Evolutionary conservation across 1,284 basidiomycete species (phyloP).

Genomic region (Leucoagaricus sp.): DNA sequence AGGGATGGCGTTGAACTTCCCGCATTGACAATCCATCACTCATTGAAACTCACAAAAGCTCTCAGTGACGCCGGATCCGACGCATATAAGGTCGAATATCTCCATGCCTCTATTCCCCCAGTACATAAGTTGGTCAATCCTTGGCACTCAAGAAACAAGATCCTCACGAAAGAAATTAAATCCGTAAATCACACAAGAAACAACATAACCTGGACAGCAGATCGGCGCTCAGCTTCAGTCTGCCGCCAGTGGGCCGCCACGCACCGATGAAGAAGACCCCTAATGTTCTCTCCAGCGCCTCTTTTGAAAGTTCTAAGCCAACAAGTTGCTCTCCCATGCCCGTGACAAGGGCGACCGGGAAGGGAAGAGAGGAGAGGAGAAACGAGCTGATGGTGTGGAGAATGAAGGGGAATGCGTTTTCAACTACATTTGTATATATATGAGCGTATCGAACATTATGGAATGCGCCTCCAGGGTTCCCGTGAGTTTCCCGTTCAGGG

Average conservation of each 20-base stretch:
- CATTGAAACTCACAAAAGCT: conserved; percentile 16
- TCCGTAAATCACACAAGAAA: conserved; percentile 24
- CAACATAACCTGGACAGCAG: conserved; percentile 21
- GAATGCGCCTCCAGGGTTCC: not conserved
- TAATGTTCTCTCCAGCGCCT: conserved; percentile 21
- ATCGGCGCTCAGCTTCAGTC: not conserved
- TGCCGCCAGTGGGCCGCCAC: not conserved
- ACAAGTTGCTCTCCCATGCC: not conserved
- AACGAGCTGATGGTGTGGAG: not conserved
- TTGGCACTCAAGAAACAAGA: not conserved
- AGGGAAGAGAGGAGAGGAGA: not conserved
- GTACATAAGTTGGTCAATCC: conserved; percentile 4
- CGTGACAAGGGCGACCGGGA: not conserved
- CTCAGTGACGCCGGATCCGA: conserved; percentile 21
- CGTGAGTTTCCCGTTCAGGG: not conserved
- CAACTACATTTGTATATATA: not conserved
- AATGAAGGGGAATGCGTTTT: not conserved
- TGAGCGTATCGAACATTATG: not conserved
- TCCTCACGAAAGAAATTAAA: conserved; percentile 27
- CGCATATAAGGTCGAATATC: conserved; percentile 23
- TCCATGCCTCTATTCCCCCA: conserved; percentile 22
- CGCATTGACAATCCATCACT: not conserved
- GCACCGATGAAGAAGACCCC: conserved; percentile 25
- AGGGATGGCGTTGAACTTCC: too few relatives aligned
- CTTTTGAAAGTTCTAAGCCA: conserved; percentile 11